Percentiles rank a stretch among this genome's conserved stretches.
Evolutionary conservation across 2,329 filamentous ascomycete species (phyloP).

Genomic region (Penicillium sp.): DNA sequence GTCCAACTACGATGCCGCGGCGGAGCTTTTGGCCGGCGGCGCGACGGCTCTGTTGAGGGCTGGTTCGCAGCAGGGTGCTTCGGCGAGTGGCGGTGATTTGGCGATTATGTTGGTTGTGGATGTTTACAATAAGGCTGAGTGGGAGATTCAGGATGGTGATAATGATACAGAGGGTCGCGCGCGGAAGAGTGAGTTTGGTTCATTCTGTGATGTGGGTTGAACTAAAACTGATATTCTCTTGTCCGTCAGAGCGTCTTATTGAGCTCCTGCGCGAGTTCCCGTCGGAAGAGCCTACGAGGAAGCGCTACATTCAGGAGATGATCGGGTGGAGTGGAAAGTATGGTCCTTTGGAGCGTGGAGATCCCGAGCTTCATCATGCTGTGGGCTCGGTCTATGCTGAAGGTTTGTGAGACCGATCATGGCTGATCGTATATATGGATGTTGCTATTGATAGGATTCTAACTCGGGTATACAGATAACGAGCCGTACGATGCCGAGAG

Average conservation of each 20-base stretch:
- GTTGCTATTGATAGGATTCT: conserved; percentile 16
- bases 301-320: conserved; percentile 88
- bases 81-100: conserved; percentile 89
- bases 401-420: conserved; percentile 48
- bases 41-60: conserved; percentile 75
- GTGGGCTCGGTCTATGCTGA: conserved; percentile 87
- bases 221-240: conserved; percentile 10
- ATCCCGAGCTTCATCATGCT: conserved; percentile 93
- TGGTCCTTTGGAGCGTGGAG: conserved; percentile 86
- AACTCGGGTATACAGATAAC: conserved; percentile 64
- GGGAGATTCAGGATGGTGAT: conserved; percentile 61
- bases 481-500: conserved; percentile 92
- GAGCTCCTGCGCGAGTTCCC: conserved; percentile 81
- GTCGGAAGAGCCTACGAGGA: conserved; percentile 83
- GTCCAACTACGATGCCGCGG: conserved; percentile 80
- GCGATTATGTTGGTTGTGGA: conserved; percentile 86
- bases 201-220: neutral
- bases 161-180: conserved; percentile 70
- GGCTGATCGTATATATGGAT: neutral
- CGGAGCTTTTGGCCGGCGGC: conserved; percentile 84
- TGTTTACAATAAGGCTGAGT: conserved; percentile 85
- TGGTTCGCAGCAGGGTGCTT: conserved; percentile 78
- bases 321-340: conserved; percentile 85
- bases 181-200: conserved; percentile 55
- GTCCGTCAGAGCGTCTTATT: conserved; percentile 64